Percentiles rank a stretch among this genome's conserved stretches.
Conservation (phyloP, 352 stramenopile species). For the Phytophthora sp. region DNA sequence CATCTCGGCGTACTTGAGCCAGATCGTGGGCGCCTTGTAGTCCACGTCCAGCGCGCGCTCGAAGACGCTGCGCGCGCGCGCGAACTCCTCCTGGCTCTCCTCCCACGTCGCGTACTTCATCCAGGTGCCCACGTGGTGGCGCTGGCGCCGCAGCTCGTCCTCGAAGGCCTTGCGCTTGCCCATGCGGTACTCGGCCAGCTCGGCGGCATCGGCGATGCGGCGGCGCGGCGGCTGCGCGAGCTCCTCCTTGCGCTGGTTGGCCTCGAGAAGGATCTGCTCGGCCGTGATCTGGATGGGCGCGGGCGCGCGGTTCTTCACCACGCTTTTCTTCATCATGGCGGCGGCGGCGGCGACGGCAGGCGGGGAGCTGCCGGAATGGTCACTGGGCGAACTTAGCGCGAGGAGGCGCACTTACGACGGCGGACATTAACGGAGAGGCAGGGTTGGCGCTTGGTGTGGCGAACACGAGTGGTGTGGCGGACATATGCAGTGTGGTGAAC, state of each 20-base stretch:
- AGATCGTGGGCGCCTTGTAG: constrained; percentile 94
- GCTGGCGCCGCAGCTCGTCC: constrained; percentile 96
- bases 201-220: constrained; percentile 90
- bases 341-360: not conserved
- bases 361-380: not conserved
- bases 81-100: constrained; percentile 98
- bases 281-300: constrained; percentile 99
- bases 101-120: constrained; percentile 99
- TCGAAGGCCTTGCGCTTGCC: constrained; percentile 94
- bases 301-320: constrained; percentile 98
- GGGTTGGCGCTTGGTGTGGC: too few relatives aligned
- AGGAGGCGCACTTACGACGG: not conserved
- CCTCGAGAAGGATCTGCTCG: constrained; percentile 98
- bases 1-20: constrained; percentile 99
- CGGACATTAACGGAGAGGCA: constrained; percentile 1
- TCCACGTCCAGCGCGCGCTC: constrained; percentile 98
- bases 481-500: constrained; percentile 3
- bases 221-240: constrained; percentile 73
- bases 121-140: constrained; percentile 96
- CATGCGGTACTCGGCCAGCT: constrained; percentile 94
- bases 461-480: too few relatives aligned
- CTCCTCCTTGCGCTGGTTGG: constrained; percentile 89
- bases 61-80: constrained; percentile 96
- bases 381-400: constrained; percentile 14
- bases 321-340: constrained; percentile 82